These are phyloP conservation scores for Berkeleyomyces rouxiae DNA, from an alignment of 2,329 filamentous ascomycete species.

Conservation along the genomic window DNA sequence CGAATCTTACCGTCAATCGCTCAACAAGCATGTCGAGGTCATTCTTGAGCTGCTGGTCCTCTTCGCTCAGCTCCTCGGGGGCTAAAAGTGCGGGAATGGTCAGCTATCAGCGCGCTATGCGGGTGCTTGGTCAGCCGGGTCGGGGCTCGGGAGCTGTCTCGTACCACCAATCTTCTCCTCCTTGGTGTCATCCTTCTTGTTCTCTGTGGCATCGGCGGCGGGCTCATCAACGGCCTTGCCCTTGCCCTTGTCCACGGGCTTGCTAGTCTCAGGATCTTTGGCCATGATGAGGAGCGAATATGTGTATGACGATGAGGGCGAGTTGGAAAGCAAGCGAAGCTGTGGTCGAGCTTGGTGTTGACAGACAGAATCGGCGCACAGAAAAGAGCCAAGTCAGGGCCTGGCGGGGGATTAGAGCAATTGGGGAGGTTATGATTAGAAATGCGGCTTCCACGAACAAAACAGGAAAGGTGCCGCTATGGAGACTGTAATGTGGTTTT, in stretches of 20 bases:
- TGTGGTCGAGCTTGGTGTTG: not conserved
- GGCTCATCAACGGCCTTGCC: conserved; percentile 65
- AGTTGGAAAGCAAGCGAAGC: not conserved
- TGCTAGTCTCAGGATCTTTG: conserved; percentile 77
- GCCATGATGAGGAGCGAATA: conserved; percentile 48
- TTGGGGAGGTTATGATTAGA: not conserved
- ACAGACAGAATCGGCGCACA: not conserved
- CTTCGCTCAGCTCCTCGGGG: conserved; percentile 84
- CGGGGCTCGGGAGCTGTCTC: conserved; percentile 25
- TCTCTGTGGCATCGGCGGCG: conserved; percentile 35
- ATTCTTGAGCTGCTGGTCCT: conserved; percentile 94
- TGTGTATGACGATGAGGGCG: not conserved
- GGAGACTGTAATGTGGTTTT: conserved; percentile 6
- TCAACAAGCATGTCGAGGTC: conserved; percentile 98
- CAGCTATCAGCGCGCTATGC: not conserved
- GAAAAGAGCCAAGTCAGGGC: not conserved
- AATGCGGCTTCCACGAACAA: not conserved
- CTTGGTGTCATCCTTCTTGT: conserved; percentile 57
- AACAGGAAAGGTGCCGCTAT: conserved; percentile 1
- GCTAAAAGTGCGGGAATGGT: conserved; percentile 16
- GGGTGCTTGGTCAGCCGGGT: not conserved
- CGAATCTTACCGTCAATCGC: conserved; percentile 56
- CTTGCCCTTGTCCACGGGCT: conserved; percentile 86
- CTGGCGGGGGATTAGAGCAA: not conserved
- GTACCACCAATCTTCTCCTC: conserved; percentile 20